These are phyloP conservation scores for Rhododendron kiyosumense DNA, from an alignment of 148 eudicot species.

Conservation along the genomic window DNA sequence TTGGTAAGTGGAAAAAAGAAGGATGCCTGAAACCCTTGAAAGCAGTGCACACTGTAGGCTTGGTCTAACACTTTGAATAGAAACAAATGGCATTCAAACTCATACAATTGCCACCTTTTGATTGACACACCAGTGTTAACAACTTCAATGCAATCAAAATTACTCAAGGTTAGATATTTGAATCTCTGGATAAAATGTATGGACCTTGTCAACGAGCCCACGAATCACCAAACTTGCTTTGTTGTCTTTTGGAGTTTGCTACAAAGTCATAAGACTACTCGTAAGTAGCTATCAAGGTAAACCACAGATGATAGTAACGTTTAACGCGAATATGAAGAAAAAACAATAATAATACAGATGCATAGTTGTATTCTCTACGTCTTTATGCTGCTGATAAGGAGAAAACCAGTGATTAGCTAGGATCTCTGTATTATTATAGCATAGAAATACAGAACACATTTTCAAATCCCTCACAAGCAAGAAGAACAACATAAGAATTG, in stretches of 20 bases:
- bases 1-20: neutral
- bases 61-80: neutral
- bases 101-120: neutral
- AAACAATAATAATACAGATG: neutral
- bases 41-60: neutral
- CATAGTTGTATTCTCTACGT: neutral
- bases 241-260: slow-evolving; percentile 54
- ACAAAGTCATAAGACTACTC: slow-evolving; percentile 11
- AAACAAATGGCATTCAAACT: neutral
- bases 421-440: neutral
- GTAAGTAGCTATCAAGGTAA: slow-evolving; percentile 1
- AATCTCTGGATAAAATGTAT: neutral
- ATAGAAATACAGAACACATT: neutral
- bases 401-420: neutral
- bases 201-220: slow-evolving; percentile 52
- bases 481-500: neutral
- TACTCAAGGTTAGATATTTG: neutral
- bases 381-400: neutral
- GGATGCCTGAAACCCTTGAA: neutral
- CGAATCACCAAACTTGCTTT: slow-evolving; percentile 48
- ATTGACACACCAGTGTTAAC: neutral
- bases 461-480: neutral
- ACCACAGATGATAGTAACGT: neutral
- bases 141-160: slow-evolving; percentile 1
- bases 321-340: neutral